These are phyloP conservation scores for Calycina herbarum DNA, from an alignment of 2,329 filamentous ascomycete species.

Conservation along the genomic window DNA sequence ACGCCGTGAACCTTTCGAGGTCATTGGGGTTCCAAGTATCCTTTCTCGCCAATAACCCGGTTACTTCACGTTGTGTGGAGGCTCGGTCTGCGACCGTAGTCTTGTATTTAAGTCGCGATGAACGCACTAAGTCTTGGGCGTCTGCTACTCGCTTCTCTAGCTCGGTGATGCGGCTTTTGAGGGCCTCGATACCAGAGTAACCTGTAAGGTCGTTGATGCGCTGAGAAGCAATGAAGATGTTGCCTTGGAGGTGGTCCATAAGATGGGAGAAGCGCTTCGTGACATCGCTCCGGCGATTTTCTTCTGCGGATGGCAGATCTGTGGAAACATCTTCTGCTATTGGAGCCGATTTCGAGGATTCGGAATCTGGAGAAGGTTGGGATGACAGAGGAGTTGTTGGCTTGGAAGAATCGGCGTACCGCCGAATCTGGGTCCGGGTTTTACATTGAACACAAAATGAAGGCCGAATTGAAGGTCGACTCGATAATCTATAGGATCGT, in stretches of 20 bases:
- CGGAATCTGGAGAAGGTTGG: conserved; percentile 5
- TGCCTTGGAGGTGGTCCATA: conserved; percentile 88
- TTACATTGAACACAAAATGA: conserved; percentile 45
- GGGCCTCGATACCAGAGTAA: conserved; percentile 84
- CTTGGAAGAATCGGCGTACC: conserved; percentile 36
- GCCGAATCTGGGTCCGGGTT: conserved; percentile 40
- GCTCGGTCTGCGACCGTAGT: conserved; percentile 80
- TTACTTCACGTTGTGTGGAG: conserved; percentile 92
- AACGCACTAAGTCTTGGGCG: conserved; percentile 66
- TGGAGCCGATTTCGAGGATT: neutral
- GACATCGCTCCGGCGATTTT: conserved; percentile 45
- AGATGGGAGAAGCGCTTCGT: conserved; percentile 60
- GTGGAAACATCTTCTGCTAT: conserved; percentile 22
- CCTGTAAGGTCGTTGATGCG: conserved; percentile 93
- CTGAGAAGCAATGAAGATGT: conserved; percentile 81
- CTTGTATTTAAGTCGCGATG: conserved; percentile 75
- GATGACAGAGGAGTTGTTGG: conserved; percentile 19
- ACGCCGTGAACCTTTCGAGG: conserved; percentile 88
- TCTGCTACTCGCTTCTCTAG: conserved; percentile 60
- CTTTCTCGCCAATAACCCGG: conserved; percentile 88
- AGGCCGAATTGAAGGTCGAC: conserved; percentile 28
- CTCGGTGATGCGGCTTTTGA: conserved; percentile 74
- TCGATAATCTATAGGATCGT: conserved; percentile 23
- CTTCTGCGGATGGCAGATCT: conserved; percentile 49
- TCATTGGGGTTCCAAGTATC: conserved; percentile 86